phyloP scores from a whole-genome alignment of 2,329 filamentous ascomycete species.

The Fusarium mangiferae region DNA sequence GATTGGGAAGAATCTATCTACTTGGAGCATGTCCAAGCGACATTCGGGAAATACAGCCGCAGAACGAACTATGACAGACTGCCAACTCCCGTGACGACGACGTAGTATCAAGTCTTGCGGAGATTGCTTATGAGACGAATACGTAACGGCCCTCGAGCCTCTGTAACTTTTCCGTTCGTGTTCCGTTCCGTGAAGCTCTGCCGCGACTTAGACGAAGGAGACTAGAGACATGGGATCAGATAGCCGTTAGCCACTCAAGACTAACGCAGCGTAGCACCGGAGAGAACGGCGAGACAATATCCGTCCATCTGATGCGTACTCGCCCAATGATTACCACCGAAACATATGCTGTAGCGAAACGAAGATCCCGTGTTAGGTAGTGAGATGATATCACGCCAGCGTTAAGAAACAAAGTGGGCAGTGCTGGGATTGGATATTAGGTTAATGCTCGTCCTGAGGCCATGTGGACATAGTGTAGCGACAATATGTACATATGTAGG shows the following conservation, averaged over 20 bases:
- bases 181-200: background rate
- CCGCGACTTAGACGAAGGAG: background rate
- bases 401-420: conserved; percentile 1
- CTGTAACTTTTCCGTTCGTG: background rate
- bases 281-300: conserved; percentile 20
- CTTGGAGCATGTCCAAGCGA: conserved; percentile 5
- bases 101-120: conserved; percentile 11
- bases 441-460: conserved; percentile 1
- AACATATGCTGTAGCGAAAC: conserved; percentile 14
- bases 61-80: background rate
- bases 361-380: background rate
- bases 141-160: conserved; percentile 15
- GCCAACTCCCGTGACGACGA: conserved; percentile 4
- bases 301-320: conserved; percentile 19
- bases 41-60: conserved; percentile 3
- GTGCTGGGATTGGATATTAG: background rate
- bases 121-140: conserved; percentile 26
- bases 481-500: background rate
- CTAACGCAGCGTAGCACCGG: conserved; percentile 17
- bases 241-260: conserved; percentile 18
- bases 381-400: conserved; percentile 8
- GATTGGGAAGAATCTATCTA: conserved; percentile 1
- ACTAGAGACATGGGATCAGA: background rate
- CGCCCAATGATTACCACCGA: conserved; percentile 4
- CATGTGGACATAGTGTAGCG: background rate